Base-by-base conservation (phyloP, 106 monocot species). In the Hemerocallis citrina region DNA sequence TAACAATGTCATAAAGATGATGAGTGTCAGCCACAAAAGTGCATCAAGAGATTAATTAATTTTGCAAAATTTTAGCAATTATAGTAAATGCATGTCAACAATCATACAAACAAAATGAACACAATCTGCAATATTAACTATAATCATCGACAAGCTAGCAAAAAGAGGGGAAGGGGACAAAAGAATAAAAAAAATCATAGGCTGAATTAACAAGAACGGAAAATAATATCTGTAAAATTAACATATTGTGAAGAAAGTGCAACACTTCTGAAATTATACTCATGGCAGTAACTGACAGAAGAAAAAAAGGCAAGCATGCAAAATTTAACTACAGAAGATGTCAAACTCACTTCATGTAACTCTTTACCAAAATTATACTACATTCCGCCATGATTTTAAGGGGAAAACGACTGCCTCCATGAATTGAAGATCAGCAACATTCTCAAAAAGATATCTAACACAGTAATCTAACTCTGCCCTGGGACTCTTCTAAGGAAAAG, bases 381-480 rank as follows among this genome's bases (percentile, higher is more conserved):
- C 34, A 62, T 70, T 14, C 35, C 68, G 34, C 45, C 45, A 40
- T 46, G 21, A n/a, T n/a, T 30, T 40, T 33, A 48, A 4, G 34
- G n/a, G 28, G 21, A 46, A 64, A 70, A 42, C 43, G 24, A 57
- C 6, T 52, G 28, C 59, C 25, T 45, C 44, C 14, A 42, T 58
- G 24, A 66, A 60, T 64, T 61, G 59, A 68, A n/a, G 35, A 47
- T 59, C 16, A 31, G 35, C 32, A 56, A 50, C 59, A 64, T 47
- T 21, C 11, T 71, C 51, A 72, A 72, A n/a, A 71, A 40, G 59
- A 61, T 68, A 79, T 75, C 64, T 72, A 79, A 84, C 78, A 78
- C 15, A 54, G 65, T 43, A 66, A 71, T 65, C 9, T 48, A 60
- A 52, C 52, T 70, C 55, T 49, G 43, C 41, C 33, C 13, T 64